phyloP scores from a whole-genome alignment of 805 yeast species.

The Sugiyamaella chiloensis region DNA sequence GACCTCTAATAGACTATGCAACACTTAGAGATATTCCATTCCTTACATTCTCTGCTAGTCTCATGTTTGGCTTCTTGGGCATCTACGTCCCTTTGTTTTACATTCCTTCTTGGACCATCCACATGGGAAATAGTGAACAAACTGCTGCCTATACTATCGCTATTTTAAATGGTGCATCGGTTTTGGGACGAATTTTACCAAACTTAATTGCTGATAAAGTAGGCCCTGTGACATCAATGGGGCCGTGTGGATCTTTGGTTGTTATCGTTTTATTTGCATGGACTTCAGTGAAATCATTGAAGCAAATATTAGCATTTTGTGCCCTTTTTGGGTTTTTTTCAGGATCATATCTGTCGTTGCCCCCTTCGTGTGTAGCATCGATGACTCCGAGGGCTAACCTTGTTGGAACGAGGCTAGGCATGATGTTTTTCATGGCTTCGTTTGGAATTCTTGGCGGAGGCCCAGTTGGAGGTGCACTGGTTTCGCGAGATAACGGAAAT shows the following conservation, averaged over 20 bases:
- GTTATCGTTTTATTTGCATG: conserved; percentile 36
- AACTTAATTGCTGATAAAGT: conserved; percentile 45
- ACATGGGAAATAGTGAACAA: conserved; percentile 21
- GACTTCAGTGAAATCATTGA: conserved; percentile 32
- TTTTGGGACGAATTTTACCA: conserved; percentile 50
- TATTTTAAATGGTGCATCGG: conserved; percentile 37
- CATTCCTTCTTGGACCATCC: conserved; percentile 32
- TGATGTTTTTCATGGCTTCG: conserved; percentile 55
- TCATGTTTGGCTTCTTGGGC: conserved; percentile 31
- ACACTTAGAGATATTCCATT: conserved; percentile 30
- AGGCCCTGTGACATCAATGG: conserved; percentile 45
- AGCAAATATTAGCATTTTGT: conserved; percentile 31
- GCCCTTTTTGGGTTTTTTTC: conserved; percentile 32
- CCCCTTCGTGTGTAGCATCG: conserved; percentile 33
- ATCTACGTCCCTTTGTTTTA: conserved; percentile 36
- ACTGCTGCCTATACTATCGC: conserved; percentile 33
- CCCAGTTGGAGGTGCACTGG: conserved; percentile 32
- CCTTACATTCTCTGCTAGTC: conserved; percentile 25
- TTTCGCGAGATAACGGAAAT: conserved; percentile 17
- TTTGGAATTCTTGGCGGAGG: conserved; percentile 39
- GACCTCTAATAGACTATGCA: conserved; percentile 18
- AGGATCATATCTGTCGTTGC: conserved; percentile 34
- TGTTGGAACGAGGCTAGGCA: conserved; percentile 50
- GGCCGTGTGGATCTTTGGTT: conserved; percentile 32
- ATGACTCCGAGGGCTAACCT: conserved; percentile 28